Percentiles rank a stretch among this genome's conserved stretches.
phyloP scores from a whole-genome alignment of 148 eudicot species.

The Limonium bicolor region DNA sequence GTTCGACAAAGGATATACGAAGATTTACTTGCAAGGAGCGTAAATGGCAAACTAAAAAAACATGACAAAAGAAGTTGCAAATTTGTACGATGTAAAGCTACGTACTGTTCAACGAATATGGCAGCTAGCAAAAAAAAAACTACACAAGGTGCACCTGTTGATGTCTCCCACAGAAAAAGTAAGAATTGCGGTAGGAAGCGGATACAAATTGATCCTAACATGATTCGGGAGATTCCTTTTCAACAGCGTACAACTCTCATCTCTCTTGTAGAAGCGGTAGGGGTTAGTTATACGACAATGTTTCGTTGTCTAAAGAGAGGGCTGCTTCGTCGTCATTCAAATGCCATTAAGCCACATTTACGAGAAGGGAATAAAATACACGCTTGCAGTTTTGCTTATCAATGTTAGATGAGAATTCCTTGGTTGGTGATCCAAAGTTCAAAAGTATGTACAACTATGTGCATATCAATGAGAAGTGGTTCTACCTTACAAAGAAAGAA shows the following conservation, averaged over 20 bases:
- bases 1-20: too few species aligned
- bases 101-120: background rate
- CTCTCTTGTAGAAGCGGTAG: background rate
- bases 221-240: background rate
- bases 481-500: constrained; percentile 1
- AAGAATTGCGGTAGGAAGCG: background rate
- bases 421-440: background rate
- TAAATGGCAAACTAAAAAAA: background rate
- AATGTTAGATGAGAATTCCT: background rate
- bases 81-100: constrained; percentile 1
- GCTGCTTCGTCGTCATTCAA: background rate
- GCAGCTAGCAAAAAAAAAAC: background rate
- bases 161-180: background rate
- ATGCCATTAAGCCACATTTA: background rate
- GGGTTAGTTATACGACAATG: background rate
- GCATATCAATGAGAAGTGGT: constrained; percentile 7
- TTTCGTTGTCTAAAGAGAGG: background rate
- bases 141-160: background rate
- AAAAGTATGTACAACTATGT: constrained; percentile 2
- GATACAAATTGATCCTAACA: background rate
- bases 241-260: background rate
- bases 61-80: background rate
- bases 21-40: background rate
- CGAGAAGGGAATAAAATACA: background rate
- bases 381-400: background rate